Conservation (phyloP, 2,329 filamentous ascomycete genomes). For the Talaromyces marneffei region DNA sequence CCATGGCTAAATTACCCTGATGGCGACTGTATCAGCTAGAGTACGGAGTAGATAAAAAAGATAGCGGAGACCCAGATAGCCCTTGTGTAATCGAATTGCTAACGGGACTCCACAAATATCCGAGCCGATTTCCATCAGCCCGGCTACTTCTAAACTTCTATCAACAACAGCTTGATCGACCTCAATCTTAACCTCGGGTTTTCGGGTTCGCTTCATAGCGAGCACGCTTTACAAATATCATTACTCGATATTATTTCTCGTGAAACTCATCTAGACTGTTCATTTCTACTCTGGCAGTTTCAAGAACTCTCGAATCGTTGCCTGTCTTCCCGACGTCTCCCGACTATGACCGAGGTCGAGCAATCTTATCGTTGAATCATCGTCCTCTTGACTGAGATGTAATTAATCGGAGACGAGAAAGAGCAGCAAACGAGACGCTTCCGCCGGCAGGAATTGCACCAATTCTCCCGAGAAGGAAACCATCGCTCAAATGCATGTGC, state of each 20-base stretch:
- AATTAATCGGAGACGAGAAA: background rate
- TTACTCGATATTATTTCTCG: background rate
- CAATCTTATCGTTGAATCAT: background rate
- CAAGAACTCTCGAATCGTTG: background rate
- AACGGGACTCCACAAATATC: slow-evolving; percentile 10
- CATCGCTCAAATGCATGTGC: background rate
- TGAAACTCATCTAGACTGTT: background rate
- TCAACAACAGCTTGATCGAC: background rate
- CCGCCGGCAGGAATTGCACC: background rate
- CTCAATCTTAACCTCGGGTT: slow-evolving; percentile 7
- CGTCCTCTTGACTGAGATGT: background rate
- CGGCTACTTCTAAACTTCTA: background rate
- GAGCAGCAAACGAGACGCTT: background rate
- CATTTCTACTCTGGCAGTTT: background rate
- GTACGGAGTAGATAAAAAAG: background rate
- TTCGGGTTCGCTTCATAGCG: background rate
- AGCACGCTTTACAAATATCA: slow-evolving; percentile 1
- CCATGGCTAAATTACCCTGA: background rate
- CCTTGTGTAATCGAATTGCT: slow-evolving; percentile 12
- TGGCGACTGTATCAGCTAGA: background rate
- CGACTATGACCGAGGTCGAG: background rate
- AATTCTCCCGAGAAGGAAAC: background rate
- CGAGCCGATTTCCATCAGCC: slow-evolving; percentile 1
- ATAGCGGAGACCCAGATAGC: slow-evolving; percentile 2
- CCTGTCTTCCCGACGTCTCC: background rate